phyloP scores from a whole-genome alignment of 768 basidiomycete species.

The Rubroboletus pulcherrimus region DNA sequence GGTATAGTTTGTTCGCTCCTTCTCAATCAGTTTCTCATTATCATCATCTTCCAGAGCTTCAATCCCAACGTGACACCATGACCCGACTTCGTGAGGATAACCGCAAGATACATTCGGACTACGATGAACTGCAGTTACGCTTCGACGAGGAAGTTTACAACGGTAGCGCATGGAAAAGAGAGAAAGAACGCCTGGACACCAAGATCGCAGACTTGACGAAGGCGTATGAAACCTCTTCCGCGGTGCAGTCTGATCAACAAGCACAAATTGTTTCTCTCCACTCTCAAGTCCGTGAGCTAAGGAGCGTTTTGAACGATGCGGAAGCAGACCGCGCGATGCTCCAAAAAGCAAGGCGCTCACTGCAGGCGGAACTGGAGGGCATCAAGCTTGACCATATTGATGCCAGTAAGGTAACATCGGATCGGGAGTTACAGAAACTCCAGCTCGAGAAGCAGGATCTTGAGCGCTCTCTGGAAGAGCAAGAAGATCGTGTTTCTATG shows the following conservation, averaged over 20 bases:
- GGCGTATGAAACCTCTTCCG: conserved; percentile 69
- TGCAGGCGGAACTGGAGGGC: conserved; percentile 77
- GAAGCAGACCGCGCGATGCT: conserved; percentile 76
- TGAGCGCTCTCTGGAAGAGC: conserved; percentile 72
- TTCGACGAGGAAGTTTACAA: conserved; percentile 78
- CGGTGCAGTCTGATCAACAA: conserved; percentile 77
- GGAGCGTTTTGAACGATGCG: conserved; percentile 77
- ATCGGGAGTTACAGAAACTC: conserved; percentile 70
- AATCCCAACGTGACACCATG: conserved; percentile 72
- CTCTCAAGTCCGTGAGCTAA: conserved; percentile 81
- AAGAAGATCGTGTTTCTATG: conserved; percentile 67
- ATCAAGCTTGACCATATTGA: conserved; percentile 77
- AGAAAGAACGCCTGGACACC: conserved; percentile 81
- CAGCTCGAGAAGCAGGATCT: conserved; percentile 81
- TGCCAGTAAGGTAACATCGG: conserved; percentile 63
- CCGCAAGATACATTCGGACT: conserved; percentile 70
- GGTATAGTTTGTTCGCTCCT: conserved; percentile 37
- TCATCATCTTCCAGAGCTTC: conserved; percentile 48
- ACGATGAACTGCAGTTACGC: conserved; percentile 68
- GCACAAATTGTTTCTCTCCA: conserved; percentile 79
- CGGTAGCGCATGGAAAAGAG: conserved; percentile 80
- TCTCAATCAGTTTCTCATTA: conserved; percentile 7
- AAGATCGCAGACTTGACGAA: conserved; percentile 74
- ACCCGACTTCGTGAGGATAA: conserved; percentile 78
- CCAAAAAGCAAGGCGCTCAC: conserved; percentile 75